Evolutionary conservation across 192 early-diverging fungal species (phyloP).

Genomic region (Mycoemilia scoparia): DNA sequence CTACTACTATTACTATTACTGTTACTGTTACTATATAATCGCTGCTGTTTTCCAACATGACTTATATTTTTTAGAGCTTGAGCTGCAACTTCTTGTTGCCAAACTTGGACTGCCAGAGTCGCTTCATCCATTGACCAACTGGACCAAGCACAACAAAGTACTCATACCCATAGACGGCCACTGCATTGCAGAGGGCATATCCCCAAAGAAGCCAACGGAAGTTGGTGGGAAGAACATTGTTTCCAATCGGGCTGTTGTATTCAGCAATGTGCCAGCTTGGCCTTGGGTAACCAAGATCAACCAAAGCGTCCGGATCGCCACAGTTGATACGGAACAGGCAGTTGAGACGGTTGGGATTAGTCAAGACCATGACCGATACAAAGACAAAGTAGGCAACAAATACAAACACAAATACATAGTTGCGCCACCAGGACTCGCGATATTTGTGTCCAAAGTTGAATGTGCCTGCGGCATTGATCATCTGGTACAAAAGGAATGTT

Average conservation of each 20-base stretch:
- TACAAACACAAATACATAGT: slow-evolving; percentile 34
- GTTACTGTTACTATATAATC: too few species aligned
- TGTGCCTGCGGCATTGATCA: slow-evolving; percentile 35
- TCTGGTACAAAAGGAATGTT: slow-evolving; percentile 36
- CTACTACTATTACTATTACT: too few species aligned
- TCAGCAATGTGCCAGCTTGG: slow-evolving; percentile 15
- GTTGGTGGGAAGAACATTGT: slow-evolving; percentile 39
- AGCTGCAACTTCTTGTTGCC: slow-evolving; percentile 1
- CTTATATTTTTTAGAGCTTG: slow-evolving; percentile 1
- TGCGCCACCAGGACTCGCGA: slow-evolving; percentile 32
- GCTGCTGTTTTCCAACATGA: too few species aligned
- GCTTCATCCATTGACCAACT: slow-evolving; percentile 11
- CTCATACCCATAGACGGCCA: slow-evolving; percentile 11
- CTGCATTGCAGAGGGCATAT: slow-evolving; percentile 21
- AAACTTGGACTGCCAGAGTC: neutral
- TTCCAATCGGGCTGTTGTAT: slow-evolving; percentile 36
- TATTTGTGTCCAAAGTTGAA: slow-evolving; percentile 38
- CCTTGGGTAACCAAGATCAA: slow-evolving; percentile 10
- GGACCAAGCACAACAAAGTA: slow-evolving; percentile 18
- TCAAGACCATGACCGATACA: slow-evolving; percentile 32
- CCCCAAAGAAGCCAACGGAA: slow-evolving; percentile 42
- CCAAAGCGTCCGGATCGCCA: slow-evolving; percentile 29
- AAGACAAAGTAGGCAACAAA: slow-evolving; percentile 17
- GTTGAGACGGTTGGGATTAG: slow-evolving; percentile 34
- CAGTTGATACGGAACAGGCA: slow-evolving; percentile 55